Evolutionary conservation across 805 yeast genomes (phyloP), one percentile per base, ranked within the genome.

Genomic region (Lachancea thermotolerans): DNA sequence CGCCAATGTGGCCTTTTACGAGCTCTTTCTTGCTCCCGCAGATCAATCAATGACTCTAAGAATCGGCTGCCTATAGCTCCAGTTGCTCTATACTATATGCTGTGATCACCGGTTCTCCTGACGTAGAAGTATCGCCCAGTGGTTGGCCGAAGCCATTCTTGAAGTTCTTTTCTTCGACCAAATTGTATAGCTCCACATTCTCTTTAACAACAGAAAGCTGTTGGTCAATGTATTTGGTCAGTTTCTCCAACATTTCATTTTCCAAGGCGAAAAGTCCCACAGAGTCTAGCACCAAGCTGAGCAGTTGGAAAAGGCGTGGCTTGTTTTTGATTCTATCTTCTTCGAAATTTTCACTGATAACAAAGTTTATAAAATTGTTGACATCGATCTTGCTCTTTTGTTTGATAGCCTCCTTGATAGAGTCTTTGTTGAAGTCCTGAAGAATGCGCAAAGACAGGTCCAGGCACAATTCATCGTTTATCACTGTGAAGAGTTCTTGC

Each of bases 371-470:
- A 33, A 64, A 63, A 43, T 58, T 64, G 30, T 60, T 57, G 27
- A 64, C 53, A 40, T 62, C 64, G 29, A 65, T 47, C 39, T 58
- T 65, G 37, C 56, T 60, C 43, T 62, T 47, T 8, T 57, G 50
- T 47, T 68, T 67, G 28, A 66, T 50, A 37, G 70, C 73, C 41
- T 64, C 60, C 32, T 83, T 81, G 50, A 84, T 80, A 32, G 74
- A 77, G 28, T 74, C 78, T 31, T 71, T 66, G 16, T 86, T 75
- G 54, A 73, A 83, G 49, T 85, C 93, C 48, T 74, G 81, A 36
- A 77, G 66, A 37, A 89, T 66, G 53, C 96, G 75, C 27, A 74
- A 66, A 11, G 88, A 76, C 6, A 82, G 71, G 56, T 85, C 95
- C 43, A 72, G 69, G 56, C 85, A 82, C 35, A 85, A 74, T 27